Conservation (phyloP, 345 rosid species). For the Hevea brasiliensis region DNA sequence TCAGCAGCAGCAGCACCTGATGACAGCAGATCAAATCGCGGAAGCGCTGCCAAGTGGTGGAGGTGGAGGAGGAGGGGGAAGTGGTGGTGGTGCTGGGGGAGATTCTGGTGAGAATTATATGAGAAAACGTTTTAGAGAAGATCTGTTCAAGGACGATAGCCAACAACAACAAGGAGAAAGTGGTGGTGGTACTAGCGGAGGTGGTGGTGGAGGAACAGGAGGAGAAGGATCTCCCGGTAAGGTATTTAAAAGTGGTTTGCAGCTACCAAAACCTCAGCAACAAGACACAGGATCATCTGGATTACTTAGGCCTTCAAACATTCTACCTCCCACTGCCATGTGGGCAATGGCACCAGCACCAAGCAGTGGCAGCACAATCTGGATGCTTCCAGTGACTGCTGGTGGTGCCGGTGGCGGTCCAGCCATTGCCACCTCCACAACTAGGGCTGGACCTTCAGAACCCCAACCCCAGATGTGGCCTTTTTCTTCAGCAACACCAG, state of each 20-base stretch:
- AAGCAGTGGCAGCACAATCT: slow-evolving; percentile 50
- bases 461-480: slow-evolving; percentile 59
- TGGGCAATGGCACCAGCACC: slow-evolving; percentile 61
- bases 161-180: slow-evolving; percentile 41
- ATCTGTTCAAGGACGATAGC: slow-evolving; percentile 56
- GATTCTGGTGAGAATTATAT: slow-evolving; percentile 46
- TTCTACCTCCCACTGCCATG: slow-evolving; percentile 56
- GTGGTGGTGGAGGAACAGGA: slow-evolving; percentile 12
- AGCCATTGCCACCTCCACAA: slow-evolving; percentile 19
- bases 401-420: slow-evolving; percentile 28
- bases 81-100: slow-evolving; percentile 30
- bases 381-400: slow-evolving; percentile 68
- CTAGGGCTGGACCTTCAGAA: slow-evolving; percentile 37
- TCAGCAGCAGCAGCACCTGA: slow-evolving; percentile 41
- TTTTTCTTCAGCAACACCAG: slow-evolving; percentile 36
- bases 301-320: slow-evolving; percentile 35
- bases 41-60: slow-evolving; percentile 44
- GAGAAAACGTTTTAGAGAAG: slow-evolving; percentile 65
- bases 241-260: slow-evolving; percentile 35
- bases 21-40: slow-evolving; percentile 55
- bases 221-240: slow-evolving; percentile 36
- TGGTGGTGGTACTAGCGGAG: slow-evolving; percentile 31
- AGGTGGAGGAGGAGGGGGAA: slow-evolving; percentile 27
- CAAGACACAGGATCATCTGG: slow-evolving; percentile 28
- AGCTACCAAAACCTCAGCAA: slow-evolving; percentile 31